phyloP scores from a whole-genome alignment of 768 basidiomycete genomes.

The Pholiota molesta region DNA sequence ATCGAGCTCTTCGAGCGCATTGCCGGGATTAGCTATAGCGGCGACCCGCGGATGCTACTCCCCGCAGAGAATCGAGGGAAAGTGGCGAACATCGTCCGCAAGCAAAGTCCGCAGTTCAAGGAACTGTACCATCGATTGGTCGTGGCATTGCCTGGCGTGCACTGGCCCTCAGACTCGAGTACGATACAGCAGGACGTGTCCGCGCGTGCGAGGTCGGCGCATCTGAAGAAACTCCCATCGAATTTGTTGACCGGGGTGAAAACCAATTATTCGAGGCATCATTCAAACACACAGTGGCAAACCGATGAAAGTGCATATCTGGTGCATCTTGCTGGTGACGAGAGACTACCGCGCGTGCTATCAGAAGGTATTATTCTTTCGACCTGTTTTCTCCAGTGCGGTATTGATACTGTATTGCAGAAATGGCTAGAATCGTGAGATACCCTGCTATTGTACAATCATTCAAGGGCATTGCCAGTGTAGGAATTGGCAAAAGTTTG shows the following conservation, averaged over 20 bases:
- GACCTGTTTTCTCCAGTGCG: neutral
- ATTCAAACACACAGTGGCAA: constrained; percentile 39
- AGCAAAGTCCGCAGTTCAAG: constrained; percentile 81
- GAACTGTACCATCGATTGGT: constrained; percentile 85
- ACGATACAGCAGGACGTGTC: constrained; percentile 76
- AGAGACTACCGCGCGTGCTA: constrained; percentile 54
- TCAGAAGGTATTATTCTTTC: constrained; percentile 46
- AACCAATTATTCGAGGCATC: constrained; percentile 46
- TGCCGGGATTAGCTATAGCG: constrained; percentile 82
- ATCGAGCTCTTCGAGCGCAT: constrained; percentile 83
- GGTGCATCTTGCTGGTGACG: constrained; percentile 70
- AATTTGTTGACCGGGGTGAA: constrained; percentile 62
- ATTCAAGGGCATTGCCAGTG: constrained; percentile 83
- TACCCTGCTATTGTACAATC: constrained; percentile 85
- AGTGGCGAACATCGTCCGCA: constrained; percentile 89
- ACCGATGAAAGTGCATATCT: constrained; percentile 79
- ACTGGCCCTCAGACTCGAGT: constrained; percentile 58
- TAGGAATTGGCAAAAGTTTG: constrained; percentile 78
- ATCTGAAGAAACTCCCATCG: constrained; percentile 79
- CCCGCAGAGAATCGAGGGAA: constrained; percentile 95
- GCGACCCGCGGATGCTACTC: constrained; percentile 92
- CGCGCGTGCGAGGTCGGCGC: constrained; percentile 67
- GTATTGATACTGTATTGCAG: constrained; percentile 37
- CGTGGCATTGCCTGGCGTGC: constrained; percentile 77
- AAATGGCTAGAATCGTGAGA: constrained; percentile 77